Evolutionary conservation across 805 yeast species (phyloP), one percentile per base, ranked within the genome.

Genomic region (Kodamaea hsintzibuensis): DNA sequence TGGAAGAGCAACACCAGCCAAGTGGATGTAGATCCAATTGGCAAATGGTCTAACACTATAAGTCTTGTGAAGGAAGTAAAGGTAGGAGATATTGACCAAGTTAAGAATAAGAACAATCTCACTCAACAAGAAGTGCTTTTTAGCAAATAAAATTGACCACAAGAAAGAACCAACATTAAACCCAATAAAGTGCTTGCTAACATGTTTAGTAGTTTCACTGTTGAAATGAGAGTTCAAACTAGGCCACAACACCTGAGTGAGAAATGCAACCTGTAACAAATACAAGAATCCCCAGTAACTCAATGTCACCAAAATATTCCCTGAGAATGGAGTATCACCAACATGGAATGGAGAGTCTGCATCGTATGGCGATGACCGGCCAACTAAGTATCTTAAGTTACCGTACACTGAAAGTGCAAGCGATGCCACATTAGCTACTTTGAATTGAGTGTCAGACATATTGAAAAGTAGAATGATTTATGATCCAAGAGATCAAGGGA

Each of bases 251-350:
- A 70, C 74, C 59, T 80, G 82, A 14, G 71, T 55, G 42, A 82
- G 73, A 60, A 81, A 85, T 38, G 74, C 62, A 38, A 80, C 63
- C 68, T 89, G 96, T 39, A 79, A 62, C 1, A 82, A 54, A 55
- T 81, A 78, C 22, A 81, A 70, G 33, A 84, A 55, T 1, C 73
- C 72, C 92, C 92, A 88, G 70, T 76, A 89, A 10, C 80, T 67
- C 43, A 82, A 67, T 1, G 78, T 67, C 13, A 83, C 73, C 12
- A 82, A 54, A 10, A 78, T 66, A 55, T 79, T 77, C 13, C 84
- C 83, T 1, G 91, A 81, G 74, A 89, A 89, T 12, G 96, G 95
- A 2, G 95, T 89, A 61, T 79, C 74, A 5, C 78, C 79, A 7
- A 81, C 81, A 47, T 80, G 77, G 65, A 74, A 78, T 30, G 83